Evolutionary conservation across 2,329 filamentous ascomycete species (phyloP), one percentile per base, ranked within the genome.

Genomic region (Apiospora pterosperma): DNA sequence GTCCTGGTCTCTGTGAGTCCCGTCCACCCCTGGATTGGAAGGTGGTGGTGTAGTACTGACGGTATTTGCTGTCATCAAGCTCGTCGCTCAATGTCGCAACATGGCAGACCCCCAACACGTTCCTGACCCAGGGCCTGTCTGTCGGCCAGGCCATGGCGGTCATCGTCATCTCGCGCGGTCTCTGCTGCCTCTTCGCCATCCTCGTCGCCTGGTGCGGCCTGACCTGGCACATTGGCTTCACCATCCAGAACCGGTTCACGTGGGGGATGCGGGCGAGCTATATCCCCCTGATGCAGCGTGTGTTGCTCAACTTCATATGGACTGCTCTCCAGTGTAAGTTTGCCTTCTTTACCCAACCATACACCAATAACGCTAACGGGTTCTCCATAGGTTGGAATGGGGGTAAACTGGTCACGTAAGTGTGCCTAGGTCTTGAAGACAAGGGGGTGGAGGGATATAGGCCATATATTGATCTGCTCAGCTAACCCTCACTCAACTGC

Each of bases 231-330:
- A 79, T 83, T 64, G 81, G 81, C 48, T 80, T 82, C 67, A 82
- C 81, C 0, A 73, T 83, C 6, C 80, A 82, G 68, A 82, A 81
- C 66, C 74, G 82, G 7, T 82, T 77, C 66, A 79, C 78, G 14
- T 84, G 81, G 81, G 82, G 81, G 5, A 71, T 82, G 70, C 74
- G 78, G n/a, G 81, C 77, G 2, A 79, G 78, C 58, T 84, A 81
- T 60, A 81, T 84, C 48, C 80, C 81, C 0, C 71, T 83, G 21
- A 64, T 79, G 19, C 80, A 82, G 67, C 76, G 81, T 1, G 77
- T 80, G 34, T 59, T 83, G 63, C 73, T 84, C 10, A 82, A 82
- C 67, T 82, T 83, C 62, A 81, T 83, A 34, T 84, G 81, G 81
- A 79, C 76, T 38, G 78, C 80, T 8, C 72, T 81, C 1, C 80